Percentiles rank a stretch among this genome's conserved stretches.
These are phyloP conservation scores for Candida michaelii DNA, from an alignment of 805 yeast genomes.

Conservation along the genomic window DNA sequence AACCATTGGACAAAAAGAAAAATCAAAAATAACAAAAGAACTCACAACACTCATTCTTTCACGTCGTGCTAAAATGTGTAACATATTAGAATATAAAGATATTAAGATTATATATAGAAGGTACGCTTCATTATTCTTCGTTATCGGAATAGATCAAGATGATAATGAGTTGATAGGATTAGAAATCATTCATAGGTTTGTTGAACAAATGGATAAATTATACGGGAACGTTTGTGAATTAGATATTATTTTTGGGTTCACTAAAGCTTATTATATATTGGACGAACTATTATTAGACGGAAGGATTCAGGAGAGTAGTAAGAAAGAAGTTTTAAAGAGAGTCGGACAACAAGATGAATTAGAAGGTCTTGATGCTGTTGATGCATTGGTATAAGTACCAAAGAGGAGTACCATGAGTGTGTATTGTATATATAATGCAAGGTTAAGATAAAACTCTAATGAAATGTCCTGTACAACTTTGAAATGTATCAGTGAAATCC, in stretches of 20 bases:
- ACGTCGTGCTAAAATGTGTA: conserved; percentile 93
- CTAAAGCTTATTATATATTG: conserved; percentile 86
- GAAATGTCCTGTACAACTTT: conserved; percentile 24
- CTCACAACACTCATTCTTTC: conserved; percentile 81
- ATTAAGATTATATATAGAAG: conserved; percentile 85
- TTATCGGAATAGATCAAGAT: conserved; percentile 77
- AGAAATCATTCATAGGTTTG: conserved; percentile 88
- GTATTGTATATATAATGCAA: not conserved
- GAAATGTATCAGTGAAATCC: conserved; percentile 29
- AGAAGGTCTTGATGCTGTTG: conserved; percentile 71
- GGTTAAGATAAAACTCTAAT: conserved; percentile 1
- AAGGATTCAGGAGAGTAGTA: conserved; percentile 77
- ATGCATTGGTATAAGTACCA: conserved; percentile 34
- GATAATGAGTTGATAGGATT: conserved; percentile 86
- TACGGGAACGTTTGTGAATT: conserved; percentile 96
- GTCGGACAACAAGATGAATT: conserved; percentile 85
- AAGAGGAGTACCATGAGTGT: not conserved
- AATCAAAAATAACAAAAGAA: conserved; percentile 79
- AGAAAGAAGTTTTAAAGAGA: conserved; percentile 71
- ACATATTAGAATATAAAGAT: conserved; percentile 82
- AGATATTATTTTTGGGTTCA: conserved; percentile 94
- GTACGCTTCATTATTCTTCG: conserved; percentile 89
- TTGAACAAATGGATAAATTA: conserved; percentile 93
- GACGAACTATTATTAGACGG: conserved; percentile 93
- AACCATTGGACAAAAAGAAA: conserved; percentile 80